phyloP scores from a whole-genome alignment of 106 monocot genomes.

The Dendrobium chrysotoxum region DNA sequence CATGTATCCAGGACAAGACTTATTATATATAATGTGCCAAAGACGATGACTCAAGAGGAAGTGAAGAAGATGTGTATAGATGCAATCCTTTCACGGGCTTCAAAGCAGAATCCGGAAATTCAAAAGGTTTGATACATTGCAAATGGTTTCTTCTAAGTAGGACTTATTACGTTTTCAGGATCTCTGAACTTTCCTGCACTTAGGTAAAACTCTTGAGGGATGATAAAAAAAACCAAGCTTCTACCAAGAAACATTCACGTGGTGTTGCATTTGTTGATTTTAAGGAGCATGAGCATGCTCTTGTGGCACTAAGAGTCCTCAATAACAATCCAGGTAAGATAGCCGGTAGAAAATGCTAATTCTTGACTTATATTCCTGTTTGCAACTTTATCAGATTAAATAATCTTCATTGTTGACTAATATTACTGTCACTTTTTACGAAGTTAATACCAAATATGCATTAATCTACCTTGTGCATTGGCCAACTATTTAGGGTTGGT shows the following conservation, averaged over 20 bases:
- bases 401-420: not conserved
- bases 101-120: slow-evolving; percentile 83
- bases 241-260: slow-evolving; percentile 39
- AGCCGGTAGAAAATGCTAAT: not conserved
- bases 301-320: slow-evolving; percentile 91
- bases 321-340: slow-evolving; percentile 95
- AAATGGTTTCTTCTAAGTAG: not conserved
- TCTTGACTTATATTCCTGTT: not conserved
- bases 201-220: slow-evolving; percentile 94
- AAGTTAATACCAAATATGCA: no score
- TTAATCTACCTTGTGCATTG: no score
- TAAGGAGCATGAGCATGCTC: slow-evolving; percentile 89
- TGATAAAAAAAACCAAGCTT: slow-evolving; percentile 56
- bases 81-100: slow-evolving; percentile 80
- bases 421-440: no score
- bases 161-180: not conserved
- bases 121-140: slow-evolving; percentile 44
- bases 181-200: slow-evolving; percentile 5
- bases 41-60: slow-evolving; percentile 64
- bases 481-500: no score
- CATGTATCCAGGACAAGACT: slow-evolving; percentile 92
- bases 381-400: not conserved
- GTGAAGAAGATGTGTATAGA: slow-evolving; percentile 73
- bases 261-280: slow-evolving; percentile 98
- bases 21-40: slow-evolving; percentile 92